Base-by-base conservation (phyloP, 2,329 filamentous ascomycete genomes). In the Zymoseptoria crescenta region DNA sequence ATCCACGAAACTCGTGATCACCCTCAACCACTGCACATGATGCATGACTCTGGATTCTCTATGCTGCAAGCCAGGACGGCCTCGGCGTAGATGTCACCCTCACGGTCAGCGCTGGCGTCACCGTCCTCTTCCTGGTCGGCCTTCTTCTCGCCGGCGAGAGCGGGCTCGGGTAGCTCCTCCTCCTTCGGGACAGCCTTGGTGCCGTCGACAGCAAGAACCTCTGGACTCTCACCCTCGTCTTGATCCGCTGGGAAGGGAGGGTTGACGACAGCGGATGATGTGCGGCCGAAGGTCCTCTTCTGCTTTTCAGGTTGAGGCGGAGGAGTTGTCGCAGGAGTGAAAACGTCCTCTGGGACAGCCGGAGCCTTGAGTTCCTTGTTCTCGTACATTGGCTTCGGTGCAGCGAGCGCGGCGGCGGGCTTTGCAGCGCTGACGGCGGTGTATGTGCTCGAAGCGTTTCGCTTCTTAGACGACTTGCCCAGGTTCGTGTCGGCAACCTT, bases 61-160 rank as follows among this genome's bases (percentile, higher is more conserved):
- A 99, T 97, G 78, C 92, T 96, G 81, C 94, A 99, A 69, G 87
- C 85, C 73, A 99, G 80, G 16, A 89, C 92, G 59, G 92, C 90
- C 68, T 97, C 89, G 0, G 93, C 93, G 76, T 96, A 99, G 68
- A 99, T 99, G 73, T 99, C 93, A 55, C 84, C 85, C 74, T 96
- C 92, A 9, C 89, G 84, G 66, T 87, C 86, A 64, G 87, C 83
- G 70, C 82, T 91, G 63, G 87, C 84, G 24, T 84, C 81, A 59
- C 87, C 83, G 52, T 81, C 81, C 68, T 95, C 91, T 72, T 96
- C 91, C 2, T 83, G 82, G 56, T 70, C 83, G 74, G 79, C 80
- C 57, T 74, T 68, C 55, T 69, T 67, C 55, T 68, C 69, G 58
- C 72, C 77, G 55, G 78, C 76, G 41, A 81, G 68, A n/a, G 78